Evolutionary conservation across 352 stramenopile genomes (phyloP), one percentile per base, ranked within the genome.

Genomic region (Pythium brachiatum): DNA sequence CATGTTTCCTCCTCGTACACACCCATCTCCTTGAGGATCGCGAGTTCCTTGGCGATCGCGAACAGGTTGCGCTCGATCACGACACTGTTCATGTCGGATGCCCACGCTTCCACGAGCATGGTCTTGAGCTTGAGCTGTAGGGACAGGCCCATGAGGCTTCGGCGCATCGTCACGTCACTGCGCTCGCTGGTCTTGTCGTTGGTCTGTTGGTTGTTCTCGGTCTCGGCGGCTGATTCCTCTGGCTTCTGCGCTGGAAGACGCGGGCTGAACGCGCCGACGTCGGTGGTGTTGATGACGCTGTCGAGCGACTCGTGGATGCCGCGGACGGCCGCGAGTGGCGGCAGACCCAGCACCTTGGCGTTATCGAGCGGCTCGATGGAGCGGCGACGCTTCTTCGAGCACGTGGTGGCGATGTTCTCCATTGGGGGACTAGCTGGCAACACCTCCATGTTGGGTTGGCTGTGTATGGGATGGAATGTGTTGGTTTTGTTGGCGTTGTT

Each of bases 1-100:
- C 85, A 94, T 53, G 81, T 90, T 63, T 83, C 74, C 52, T 88
- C 73, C 27, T 90, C 76, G 69, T 90, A 89, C 26, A 92, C 70
- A 53, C 85, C 85, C 68, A 89, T 79, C 27, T 83, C 72, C 53
- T 84, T 83, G n/a, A 94, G 62, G 23, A 89, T 78, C 27, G 85
- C 85, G 27, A 94, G 73, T 60, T 94, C 85, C 62, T 92, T 92
- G 50, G 85, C 85, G 56, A 92, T 88, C 20, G 75, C 65, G 53
- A 92, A 91, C 11, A 94, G 73, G 56, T 91, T 92, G 50, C 84
- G 82, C 62, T 94, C 85, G 68, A 94, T 92, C 26, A 94, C 85
- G 53, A 94, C 79, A 60, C 72, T 89, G 73, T 94, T 94, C 81
- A 91, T 89, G 71, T 94, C 82, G 3, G 79, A 92, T 23, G 84